Evolutionary conservation across 805 yeast species (phyloP).

Genomic region (Lachancea cidri): DNA sequence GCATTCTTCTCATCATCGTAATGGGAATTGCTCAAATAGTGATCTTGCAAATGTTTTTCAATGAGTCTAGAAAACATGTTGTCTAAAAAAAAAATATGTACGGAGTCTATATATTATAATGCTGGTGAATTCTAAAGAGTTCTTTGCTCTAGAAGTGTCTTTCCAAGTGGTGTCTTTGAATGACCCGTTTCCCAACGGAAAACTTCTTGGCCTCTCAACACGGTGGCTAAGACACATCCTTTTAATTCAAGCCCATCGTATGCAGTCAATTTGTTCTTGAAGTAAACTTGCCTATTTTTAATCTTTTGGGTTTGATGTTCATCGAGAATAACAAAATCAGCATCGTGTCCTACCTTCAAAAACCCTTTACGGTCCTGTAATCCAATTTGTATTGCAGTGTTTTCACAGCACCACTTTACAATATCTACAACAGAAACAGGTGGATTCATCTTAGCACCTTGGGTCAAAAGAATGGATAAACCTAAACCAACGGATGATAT

Average conservation of each 20-base stretch:
- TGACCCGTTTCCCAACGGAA: constrained; percentile 53
- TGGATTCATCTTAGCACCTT: constrained; percentile 48
- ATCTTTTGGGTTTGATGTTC: constrained; percentile 47
- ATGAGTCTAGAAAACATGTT: constrained; percentile 55
- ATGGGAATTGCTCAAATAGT: constrained; percentile 67
- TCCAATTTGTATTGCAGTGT: constrained; percentile 86
- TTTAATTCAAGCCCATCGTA: constrained; percentile 63
- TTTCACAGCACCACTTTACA: constrained; percentile 71
- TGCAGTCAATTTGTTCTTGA: constrained; percentile 86
- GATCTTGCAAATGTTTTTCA: constrained; percentile 66
- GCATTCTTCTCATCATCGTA: constrained; percentile 56
- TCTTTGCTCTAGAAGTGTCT: constrained; percentile 56
- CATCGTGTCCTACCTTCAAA: constrained; percentile 72
- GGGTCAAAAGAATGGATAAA: constrained; percentile 73
- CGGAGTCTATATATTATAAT: constrained; percentile 1
- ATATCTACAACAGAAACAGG: constrained; percentile 57
- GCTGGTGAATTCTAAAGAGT: not conserved
- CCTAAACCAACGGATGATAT: constrained; percentile 92
- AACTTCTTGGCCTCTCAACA: constrained; percentile 69
- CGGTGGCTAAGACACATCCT: constrained; percentile 77
- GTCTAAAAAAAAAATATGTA: not conserved
- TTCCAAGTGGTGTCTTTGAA: constrained; percentile 53
- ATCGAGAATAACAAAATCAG: constrained; percentile 83
- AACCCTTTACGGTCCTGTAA: constrained; percentile 66
- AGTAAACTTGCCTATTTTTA: constrained; percentile 51